These are phyloP conservation scores for Coelastrella sp. DNA, from an alignment of 139 green algal genomes.

Conservation along the genomic window DNA sequence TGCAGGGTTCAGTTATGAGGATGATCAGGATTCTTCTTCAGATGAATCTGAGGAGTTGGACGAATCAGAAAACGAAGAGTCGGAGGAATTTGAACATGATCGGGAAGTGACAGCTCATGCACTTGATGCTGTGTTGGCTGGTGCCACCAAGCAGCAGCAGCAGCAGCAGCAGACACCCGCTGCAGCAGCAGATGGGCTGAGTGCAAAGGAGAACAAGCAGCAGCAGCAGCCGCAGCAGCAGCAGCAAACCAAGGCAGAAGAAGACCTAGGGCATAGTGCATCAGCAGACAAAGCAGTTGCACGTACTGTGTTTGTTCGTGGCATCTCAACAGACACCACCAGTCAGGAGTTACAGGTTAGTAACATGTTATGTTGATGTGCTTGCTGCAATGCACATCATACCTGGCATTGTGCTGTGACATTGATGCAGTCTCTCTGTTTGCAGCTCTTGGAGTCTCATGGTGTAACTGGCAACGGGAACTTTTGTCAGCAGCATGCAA, in stretches of 20 bases:
- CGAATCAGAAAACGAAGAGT: background rate
- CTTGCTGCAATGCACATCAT: too few species aligned
- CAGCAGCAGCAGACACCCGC: conserved; percentile 41
- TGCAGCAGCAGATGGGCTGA: conserved; percentile 20
- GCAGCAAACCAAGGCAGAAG: background rate
- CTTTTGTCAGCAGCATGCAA: too few species aligned
- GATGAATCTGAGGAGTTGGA: background rate
- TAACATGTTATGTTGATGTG: too few species aligned
- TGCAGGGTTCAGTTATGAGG: background rate
- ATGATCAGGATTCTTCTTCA: background rate
- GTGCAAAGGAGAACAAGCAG: conserved; percentile 14
- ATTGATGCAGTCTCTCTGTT: too few species aligned
- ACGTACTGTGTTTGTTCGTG: conserved; percentile 85
- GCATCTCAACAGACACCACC: conserved; percentile 73
- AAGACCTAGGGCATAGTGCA: background rate
- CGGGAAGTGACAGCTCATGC: conserved; percentile 35
- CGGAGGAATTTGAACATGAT: conserved; percentile 20
- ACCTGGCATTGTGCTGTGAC: too few species aligned
- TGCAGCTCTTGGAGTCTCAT: too few species aligned
- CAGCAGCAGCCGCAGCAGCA: conserved; percentile 36
- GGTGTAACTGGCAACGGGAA: too few species aligned
- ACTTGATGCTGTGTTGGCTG: conserved; percentile 43
- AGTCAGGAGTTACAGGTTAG: conserved; percentile 44
- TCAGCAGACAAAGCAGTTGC: conserved; percentile 9
- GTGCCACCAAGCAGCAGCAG: conserved; percentile 40